Base-by-base conservation (phyloP, 106 monocot species). In the Dioscorea dumetorum region DNA sequence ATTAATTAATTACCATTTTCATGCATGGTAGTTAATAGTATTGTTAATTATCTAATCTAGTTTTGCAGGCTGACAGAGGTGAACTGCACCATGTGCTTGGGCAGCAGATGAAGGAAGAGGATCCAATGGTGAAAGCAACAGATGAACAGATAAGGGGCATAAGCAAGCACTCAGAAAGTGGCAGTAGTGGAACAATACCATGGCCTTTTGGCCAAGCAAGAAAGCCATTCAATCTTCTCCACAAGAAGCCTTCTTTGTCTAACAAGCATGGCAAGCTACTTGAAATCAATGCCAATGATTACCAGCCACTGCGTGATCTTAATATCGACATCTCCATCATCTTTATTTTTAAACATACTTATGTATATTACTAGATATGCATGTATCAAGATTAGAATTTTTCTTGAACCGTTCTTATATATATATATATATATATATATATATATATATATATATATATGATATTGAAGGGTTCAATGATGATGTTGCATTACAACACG, bases 401-500 rank as follows among this genome's bases (percentile, higher is more conserved):
- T 28, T 28, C 28, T 28, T 28, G 28, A 28, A 28, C 28, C 28
- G 1, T 28, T 28, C n/a, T n/a, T n/a, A n/a, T n/a, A n/a, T n/a
- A n/a, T n/a, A n/a, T n/a, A n/a, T n/a, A n/a, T n/a, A n/a, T n/a
- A n/a, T n/a, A n/a, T n/a, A n/a, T n/a, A n/a, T n/a, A n/a, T n/a
- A n/a, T n/a, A n/a, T n/a, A n/a, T n/a, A n/a, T n/a, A 41, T 41
- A 41, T 41, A 41, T 41, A 6, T 6, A 8, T 10, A 8, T 10
- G 6, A 7, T 16, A 19, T 15, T 49, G 19, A 48, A 85, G 84
- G 78, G 90, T 19, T 87, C 94, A 3, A 87, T 94, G 90, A 52
- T 78, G 53, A 80, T 74, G 3, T 84, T 85, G 6, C 61, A 50
- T 66, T 87, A 82, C 85, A 90, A 83, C 77, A 69, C 90, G 0